Percentiles rank a stretch among this genome's conserved stretches.
Evolutionary conservation across 805 yeast genomes (phyloP).

Genomic region (Myxozyma sirexii): DNA sequence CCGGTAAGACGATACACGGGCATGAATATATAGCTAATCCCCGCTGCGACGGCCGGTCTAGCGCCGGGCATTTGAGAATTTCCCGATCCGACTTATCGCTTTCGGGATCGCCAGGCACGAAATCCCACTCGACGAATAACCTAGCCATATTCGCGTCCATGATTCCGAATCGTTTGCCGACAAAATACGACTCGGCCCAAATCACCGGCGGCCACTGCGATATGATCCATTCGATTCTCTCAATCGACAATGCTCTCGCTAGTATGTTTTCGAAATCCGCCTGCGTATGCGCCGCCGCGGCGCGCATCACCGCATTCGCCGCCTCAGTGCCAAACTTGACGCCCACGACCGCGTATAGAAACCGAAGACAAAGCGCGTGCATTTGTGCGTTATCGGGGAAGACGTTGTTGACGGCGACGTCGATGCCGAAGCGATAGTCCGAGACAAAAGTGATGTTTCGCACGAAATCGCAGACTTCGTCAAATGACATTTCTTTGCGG

Average conservation of each 20-base stretch:
- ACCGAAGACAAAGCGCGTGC: slow-evolving; percentile 22
- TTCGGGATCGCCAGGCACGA: slow-evolving; percentile 4
- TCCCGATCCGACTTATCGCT: not conserved
- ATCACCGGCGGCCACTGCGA: slow-evolving; percentile 17
- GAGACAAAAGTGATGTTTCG: slow-evolving; percentile 18
- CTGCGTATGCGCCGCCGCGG: slow-evolving; percentile 14
- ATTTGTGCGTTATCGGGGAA: slow-evolving; percentile 16
- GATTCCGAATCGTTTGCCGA: slow-evolving; percentile 21
- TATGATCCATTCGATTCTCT: slow-evolving; percentile 7
- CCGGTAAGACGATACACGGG: slow-evolving; percentile 17
- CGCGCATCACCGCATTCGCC: slow-evolving; percentile 19
- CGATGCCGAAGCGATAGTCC: slow-evolving; percentile 16
- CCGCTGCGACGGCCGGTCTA: not conserved
- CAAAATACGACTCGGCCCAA: slow-evolving; percentile 23
- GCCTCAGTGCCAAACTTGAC: slow-evolving; percentile 13
- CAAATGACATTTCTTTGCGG: slow-evolving; percentile 11
- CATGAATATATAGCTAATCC: slow-evolving; percentile 9
- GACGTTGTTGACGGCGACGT: slow-evolving; percentile 7
- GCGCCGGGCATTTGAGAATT: slow-evolving; percentile 9
- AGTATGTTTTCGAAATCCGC: slow-evolving; percentile 8
- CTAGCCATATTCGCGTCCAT: slow-evolving; percentile 18
- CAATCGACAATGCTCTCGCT: slow-evolving; percentile 2
- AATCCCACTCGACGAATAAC: slow-evolving; percentile 21
- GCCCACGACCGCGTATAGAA: slow-evolving; percentile 15
- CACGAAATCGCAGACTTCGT: slow-evolving; percentile 9